Evolutionary conservation across 225 moss, liverwort and hornwort genomes (phyloP), one percentile per base, ranked within the genome.

Genomic region (Ulota crispa): DNA sequence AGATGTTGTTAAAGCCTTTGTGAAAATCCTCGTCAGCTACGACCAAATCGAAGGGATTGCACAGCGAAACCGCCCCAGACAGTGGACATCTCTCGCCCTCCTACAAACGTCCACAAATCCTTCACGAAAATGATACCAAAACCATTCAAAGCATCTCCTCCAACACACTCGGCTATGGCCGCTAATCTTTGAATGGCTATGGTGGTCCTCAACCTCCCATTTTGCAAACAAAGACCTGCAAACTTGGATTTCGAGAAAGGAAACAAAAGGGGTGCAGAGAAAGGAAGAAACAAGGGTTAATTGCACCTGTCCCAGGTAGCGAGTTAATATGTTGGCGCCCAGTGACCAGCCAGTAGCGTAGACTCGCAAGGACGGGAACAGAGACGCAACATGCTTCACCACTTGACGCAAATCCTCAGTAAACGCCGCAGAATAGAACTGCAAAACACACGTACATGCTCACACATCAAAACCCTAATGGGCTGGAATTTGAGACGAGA

Each of bases 341-440:
- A 99, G 37, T 4, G 98, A 96, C 99, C 99, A 99, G 47, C 96
- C 99, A 26, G 89, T 84, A 13, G 92, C 94, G 67, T 99, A 96
- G 50, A 96, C 50, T 61, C 92, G 87, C 61, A 89, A 85, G 8
- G 89, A 88, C 50, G 84, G 90, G 53, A 88, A 93, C 50, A 85
- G 73, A 67, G 86, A 77, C 27, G 87, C 88, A 24, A 89, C 86
- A 76, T 92, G 94, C 82, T 94, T 94, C 87, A 96, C 99, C 41
- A 96, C 93, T 89, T 96, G 94, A 60, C 96, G 94, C 78, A 99
- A 87, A 81, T 99, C 99, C 67, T 93, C 99, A 24, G 99, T 94
- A 79, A 92, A 96, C 11, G 96, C 96, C 42, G 96, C 99, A 77
- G 94, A 99, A 81, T 99, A 99, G 87, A 99, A 99, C 96, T 98